phyloP scores from a whole-genome alignment of 495 filamentous ascomycete genomes.

The Achaetomiella virescens region DNA sequence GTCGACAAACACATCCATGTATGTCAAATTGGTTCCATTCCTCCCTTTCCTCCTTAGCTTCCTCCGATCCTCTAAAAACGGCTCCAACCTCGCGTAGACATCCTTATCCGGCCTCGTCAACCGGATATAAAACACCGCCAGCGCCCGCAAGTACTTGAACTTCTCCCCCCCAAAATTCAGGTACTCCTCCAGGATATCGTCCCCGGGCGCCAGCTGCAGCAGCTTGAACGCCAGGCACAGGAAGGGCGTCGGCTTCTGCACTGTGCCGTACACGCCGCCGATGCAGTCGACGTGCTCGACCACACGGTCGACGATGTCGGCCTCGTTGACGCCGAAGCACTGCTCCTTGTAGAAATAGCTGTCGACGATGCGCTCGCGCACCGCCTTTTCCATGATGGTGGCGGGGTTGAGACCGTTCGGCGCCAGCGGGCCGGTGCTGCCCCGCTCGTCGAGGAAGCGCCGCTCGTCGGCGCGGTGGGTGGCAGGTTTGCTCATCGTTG shows the following conservation, averaged over 20 bases:
- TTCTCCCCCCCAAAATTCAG: slow-evolving; percentile 64
- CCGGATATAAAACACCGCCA: slow-evolving; percentile 90
- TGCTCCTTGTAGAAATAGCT: slow-evolving; percentile 98
- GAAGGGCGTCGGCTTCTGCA: slow-evolving; percentile 83
- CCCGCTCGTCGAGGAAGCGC: slow-evolving; percentile 71
- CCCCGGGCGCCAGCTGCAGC: slow-evolving; percentile 74
- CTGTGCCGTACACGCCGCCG: slow-evolving; percentile 72
- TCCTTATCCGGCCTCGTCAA: slow-evolving; percentile 78
- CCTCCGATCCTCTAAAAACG: slow-evolving; percentile 71
- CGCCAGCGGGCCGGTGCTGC: slow-evolving; percentile 43
- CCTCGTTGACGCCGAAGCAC: slow-evolving; percentile 91
- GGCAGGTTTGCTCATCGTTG: slow-evolving; percentile 27
- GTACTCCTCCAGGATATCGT: slow-evolving; percentile 76
- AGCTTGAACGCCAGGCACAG: slow-evolving; percentile 94
- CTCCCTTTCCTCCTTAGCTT: slow-evolving; percentile 73
- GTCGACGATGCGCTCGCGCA: slow-evolving; percentile 89
- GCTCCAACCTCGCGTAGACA: slow-evolving; percentile 75
- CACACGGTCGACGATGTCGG: slow-evolving; percentile 82
- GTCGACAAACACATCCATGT: slow-evolving; percentile 91
- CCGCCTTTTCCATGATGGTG: slow-evolving; percentile 84
- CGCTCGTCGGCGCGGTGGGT: slow-evolving; percentile 67
- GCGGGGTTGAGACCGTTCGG: slow-evolving; percentile 77
- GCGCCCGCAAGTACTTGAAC: slow-evolving; percentile 82
- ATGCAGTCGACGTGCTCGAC: slow-evolving; percentile 71
- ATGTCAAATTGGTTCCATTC: slow-evolving; percentile 65